Evolutionary conservation across 129 eudicot species (phyloP), one percentile per base, ranked within the genome.

Genomic region (Centella asiatica): DNA sequence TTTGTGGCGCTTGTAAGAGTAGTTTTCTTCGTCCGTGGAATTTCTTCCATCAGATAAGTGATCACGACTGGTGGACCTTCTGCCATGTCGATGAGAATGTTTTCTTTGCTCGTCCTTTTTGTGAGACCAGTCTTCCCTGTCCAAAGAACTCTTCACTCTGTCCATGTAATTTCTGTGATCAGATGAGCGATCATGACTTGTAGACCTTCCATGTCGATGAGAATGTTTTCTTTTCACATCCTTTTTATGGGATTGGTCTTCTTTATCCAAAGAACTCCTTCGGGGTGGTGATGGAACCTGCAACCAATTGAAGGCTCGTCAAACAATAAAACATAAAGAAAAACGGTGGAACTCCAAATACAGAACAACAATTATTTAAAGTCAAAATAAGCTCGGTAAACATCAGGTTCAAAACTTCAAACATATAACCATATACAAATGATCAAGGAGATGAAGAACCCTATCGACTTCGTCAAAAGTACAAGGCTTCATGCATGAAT

Each of bases 271-370:
- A 31, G 69, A 67, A 39, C 20, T 25, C 69, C 85, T 73, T 77
- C 85, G 60, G 17, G 97, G 97, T 27, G 95, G 97, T 10, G 95
- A 75, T 49, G 97, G 95, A 40, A 82, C 76, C 95, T 86, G 20
- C 62, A 68, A 0, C 15, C 22, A 28, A 62, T 72, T 36, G 45
- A 61, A 27, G 4, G 37, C 17, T 36, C 12, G 26, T n/a, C n/a
- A n/a, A n/a, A 61, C 57, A 36, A 60, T 14, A 27, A 18, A 25
- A 31, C 19, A 53, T 25, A 53, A 26, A 11, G 32, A 26, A 27
- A 25, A 25, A 12, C 37, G 6, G 37, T 26, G 15, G 27, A 1
- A 13, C 19, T 53, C 22, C 1, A 27, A 27, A 53, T 6, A 52
- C 37, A 14, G 13, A 27, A 24, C 25, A 25, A 26, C 9, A 9